phyloP scores from a whole-genome alignment of 164 flowering plant species.

The Magnolia kwangsiensis region DNA sequence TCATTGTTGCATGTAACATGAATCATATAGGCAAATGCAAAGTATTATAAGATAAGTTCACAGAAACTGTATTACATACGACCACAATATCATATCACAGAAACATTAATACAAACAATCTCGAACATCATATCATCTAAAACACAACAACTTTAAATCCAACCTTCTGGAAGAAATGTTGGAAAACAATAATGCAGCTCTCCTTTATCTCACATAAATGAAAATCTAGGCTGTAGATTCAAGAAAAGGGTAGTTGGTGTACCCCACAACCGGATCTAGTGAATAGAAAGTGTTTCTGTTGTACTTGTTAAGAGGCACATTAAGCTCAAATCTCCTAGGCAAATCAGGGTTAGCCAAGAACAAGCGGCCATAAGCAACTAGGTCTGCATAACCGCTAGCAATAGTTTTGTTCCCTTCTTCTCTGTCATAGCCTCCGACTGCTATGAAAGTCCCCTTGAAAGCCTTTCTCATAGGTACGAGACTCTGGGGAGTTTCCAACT shows the following conservation, averaged over 20 bases:
- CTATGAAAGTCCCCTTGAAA: constrained; percentile 43
- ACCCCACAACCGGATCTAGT: constrained; percentile 34
- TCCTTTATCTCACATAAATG: too few relatives aligned
- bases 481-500: constrained; percentile 22
- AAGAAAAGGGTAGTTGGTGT: constrained; percentile 39
- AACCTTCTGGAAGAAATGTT: too few relatives aligned
- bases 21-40: too few relatives aligned
- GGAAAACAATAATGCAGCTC: background rate
- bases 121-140: too few relatives aligned
- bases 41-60: too few relatives aligned
- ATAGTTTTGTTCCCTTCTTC: constrained; percentile 40
- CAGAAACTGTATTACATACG: too few relatives aligned
- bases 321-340: constrained; percentile 32
- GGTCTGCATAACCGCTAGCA: constrained; percentile 28
- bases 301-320: constrained; percentile 36
- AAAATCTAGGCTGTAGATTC: constrained; percentile 8
- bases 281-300: constrained; percentile 28
- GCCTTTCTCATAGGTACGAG: constrained; percentile 47
- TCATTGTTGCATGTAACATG: too few relatives aligned
- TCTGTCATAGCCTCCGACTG: constrained; percentile 39
- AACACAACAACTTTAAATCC: too few relatives aligned
- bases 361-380: constrained; percentile 30
- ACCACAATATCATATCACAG: too few relatives aligned
- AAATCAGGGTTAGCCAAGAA: constrained; percentile 45
- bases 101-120: too few relatives aligned